Conservation (phyloP, 208 protist species). For the Leishmania tarentolae region DNA sequence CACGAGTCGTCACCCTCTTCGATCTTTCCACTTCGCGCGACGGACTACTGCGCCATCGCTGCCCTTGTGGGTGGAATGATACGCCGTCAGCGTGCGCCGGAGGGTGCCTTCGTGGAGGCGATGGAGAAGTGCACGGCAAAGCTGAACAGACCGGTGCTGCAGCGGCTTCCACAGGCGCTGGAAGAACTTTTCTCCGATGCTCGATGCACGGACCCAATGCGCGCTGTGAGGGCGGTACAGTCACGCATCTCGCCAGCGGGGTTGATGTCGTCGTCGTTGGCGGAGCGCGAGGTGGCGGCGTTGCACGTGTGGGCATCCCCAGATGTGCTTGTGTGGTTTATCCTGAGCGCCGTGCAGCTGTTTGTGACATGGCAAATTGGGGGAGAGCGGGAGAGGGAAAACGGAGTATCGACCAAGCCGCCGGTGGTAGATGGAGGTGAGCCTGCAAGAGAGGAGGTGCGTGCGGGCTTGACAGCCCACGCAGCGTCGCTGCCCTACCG, state of each 20-base stretch:
- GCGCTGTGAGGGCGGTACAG: slow-evolving; percentile 2
- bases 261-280: background rate
- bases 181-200: slow-evolving; percentile 35
- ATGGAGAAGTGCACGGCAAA: slow-evolving; percentile 47
- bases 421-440: background rate
- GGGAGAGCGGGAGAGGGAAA: background rate
- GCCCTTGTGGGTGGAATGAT: slow-evolving; percentile 18
- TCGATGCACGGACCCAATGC: slow-evolving; percentile 24
- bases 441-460: background rate
- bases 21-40: slow-evolving; percentile 22
- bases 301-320: slow-evolving; percentile 10
- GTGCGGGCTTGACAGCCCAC: too few relatives aligned
- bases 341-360: slow-evolving; percentile 20
- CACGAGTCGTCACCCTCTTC: background rate
- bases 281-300: background rate
- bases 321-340: slow-evolving; percentile 42
- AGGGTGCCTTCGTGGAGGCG: slow-evolving; percentile 68
- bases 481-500: background rate
- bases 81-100: slow-evolving; percentile 32
- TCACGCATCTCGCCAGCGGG: slow-evolving; percentile 2
- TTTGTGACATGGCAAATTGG: slow-evolving; percentile 23
- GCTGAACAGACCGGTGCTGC: slow-evolving; percentile 44
- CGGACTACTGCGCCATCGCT: slow-evolving; percentile 23
- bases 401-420: background rate
- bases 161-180: slow-evolving; percentile 29